Evolutionary conservation across 768 basidiomycete species (phyloP).

Genomic region (Clitopilus passeckerianus): DNA sequence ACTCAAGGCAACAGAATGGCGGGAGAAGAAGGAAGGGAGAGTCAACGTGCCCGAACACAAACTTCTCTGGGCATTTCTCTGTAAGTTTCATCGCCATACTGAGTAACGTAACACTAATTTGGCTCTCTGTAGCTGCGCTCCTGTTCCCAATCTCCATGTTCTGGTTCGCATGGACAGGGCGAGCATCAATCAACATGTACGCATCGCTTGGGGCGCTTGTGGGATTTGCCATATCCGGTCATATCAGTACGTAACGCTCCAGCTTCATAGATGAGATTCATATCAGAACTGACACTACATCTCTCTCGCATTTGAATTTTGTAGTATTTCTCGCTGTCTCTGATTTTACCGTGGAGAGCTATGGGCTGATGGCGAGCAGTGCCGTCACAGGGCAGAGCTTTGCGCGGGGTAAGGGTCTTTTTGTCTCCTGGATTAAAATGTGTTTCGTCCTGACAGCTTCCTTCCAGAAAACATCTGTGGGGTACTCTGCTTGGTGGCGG

Average conservation of each 20-base stretch:
- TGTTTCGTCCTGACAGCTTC: neutral
- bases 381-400: constrained; percentile 18
- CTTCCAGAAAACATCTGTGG: constrained; percentile 13
- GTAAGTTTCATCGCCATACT: neutral
- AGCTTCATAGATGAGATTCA: neutral
- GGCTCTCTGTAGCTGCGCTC: constrained; percentile 9
- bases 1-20: constrained; percentile 12
- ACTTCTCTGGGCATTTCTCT: constrained; percentile 14
- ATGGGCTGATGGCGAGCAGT: constrained; percentile 16
- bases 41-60: constrained; percentile 15
- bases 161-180: constrained; percentile 17
- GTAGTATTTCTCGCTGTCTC: constrained; percentile 15
- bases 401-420: constrained; percentile 8
- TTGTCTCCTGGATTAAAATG: neutral
- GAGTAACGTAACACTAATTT: neutral
- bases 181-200: constrained; percentile 14
- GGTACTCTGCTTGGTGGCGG: constrained; percentile 11
- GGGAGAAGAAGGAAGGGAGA: constrained; percentile 11
- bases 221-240: constrained; percentile 14
- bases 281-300: neutral
- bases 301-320: neutral
- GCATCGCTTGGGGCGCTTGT: constrained; percentile 13
- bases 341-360: constrained; percentile 18
- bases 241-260: constrained; percentile 10
- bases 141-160: constrained; percentile 17